Base-by-base conservation (phyloP, 108 stramenopile species). In the Licmophora abbreviata region DNA sequence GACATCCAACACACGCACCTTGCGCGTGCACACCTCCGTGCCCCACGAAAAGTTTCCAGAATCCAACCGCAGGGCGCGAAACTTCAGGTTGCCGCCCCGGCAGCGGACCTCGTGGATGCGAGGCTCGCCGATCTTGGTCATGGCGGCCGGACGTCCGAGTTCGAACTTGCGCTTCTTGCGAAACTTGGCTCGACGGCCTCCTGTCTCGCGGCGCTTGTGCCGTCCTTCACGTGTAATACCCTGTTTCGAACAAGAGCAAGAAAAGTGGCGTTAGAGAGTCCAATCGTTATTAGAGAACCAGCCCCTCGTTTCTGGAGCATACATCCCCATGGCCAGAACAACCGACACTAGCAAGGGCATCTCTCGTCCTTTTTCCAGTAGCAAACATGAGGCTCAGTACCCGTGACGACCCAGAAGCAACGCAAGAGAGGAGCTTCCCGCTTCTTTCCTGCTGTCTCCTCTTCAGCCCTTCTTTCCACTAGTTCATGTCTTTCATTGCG, bases 151-250 rank as follows among this genome's bases (percentile, higher is more conserved):
- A 45, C 99, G 91, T 41, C 97, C 97, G 51, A 93, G 48, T 68
- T 96, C 95, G 79, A 94, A 99, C 92, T 98, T 97, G 58, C 99
- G 81, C 97, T 98, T 98, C 92, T 99, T 99, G 66, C 88, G 85
- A 74, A 82, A 83, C 70, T 89, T 57, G 47, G 88, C 72, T 33
- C 97, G 94, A 70, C 94, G 95, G 33, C 99, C 99, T 68, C 99
- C 99, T 22, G 99, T 99, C 55, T 95, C 92, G 61, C 99, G 95
- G 60, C 99, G 94, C 87, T 99, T 99, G 86, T 98, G 96, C 60
- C 79, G 84, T 56, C 93, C 89, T 74, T 97, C 97, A 51, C 99
- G 95, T 58, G 94, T 92, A 77, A 99, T 97, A 78, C 98, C 98
- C 93, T 81, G 40, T 54, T 3, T 40, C 20, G 38, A 5, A 40